These are phyloP conservation scores for Chaetoscypha palmicola DNA, from an alignment of 2,329 filamentous ascomycete genomes.

Conservation along the genomic window DNA sequence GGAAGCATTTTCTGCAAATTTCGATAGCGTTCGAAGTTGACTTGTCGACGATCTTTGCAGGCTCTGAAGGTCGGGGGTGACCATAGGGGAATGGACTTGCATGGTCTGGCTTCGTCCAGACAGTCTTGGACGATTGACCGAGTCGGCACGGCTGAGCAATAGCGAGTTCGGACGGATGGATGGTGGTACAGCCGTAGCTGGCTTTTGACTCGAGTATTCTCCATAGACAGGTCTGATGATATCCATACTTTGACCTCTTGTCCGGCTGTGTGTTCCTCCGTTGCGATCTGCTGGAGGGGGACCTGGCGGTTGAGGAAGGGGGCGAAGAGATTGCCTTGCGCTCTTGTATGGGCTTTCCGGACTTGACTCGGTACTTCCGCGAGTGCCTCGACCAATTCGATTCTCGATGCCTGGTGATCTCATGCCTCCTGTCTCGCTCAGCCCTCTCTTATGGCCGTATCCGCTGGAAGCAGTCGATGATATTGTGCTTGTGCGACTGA, in stretches of 20 bases:
- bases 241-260: slow-evolving; percentile 52
- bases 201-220: slow-evolving; percentile 23
- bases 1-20: slow-evolving; percentile 67
- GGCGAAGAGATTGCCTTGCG: slow-evolving; percentile 69
- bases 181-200: slow-evolving; percentile 1
- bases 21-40: slow-evolving; percentile 81
- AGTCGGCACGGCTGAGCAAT: slow-evolving; percentile 52
- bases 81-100: slow-evolving; percentile 40
- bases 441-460: slow-evolving; percentile 63
- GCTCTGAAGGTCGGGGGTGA: slow-evolving; percentile 67
- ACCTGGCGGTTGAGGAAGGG: slow-evolving; percentile 60
- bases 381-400: slow-evolving; percentile 34
- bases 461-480: slow-evolving; percentile 66
- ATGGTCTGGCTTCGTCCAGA: slow-evolving; percentile 25
- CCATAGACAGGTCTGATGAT: slow-evolving; percentile 47
- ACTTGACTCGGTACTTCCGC: slow-evolving; percentile 33
- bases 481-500: slow-evolving; percentile 60
- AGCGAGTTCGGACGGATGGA: slow-evolving; percentile 50
- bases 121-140: slow-evolving; percentile 30
- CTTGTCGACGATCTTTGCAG: slow-evolving; percentile 84
- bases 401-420: slow-evolving; percentile 42
- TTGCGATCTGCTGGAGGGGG: slow-evolving; percentile 34
- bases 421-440: slow-evolving; percentile 62
- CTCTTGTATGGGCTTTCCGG: slow-evolving; percentile 63
- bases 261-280: slow-evolving; percentile 26